These are phyloP conservation scores for Ustilago bromivora DNA, from an alignment of 1,284 basidiomycete genomes.

Conservation along the genomic window DNA sequence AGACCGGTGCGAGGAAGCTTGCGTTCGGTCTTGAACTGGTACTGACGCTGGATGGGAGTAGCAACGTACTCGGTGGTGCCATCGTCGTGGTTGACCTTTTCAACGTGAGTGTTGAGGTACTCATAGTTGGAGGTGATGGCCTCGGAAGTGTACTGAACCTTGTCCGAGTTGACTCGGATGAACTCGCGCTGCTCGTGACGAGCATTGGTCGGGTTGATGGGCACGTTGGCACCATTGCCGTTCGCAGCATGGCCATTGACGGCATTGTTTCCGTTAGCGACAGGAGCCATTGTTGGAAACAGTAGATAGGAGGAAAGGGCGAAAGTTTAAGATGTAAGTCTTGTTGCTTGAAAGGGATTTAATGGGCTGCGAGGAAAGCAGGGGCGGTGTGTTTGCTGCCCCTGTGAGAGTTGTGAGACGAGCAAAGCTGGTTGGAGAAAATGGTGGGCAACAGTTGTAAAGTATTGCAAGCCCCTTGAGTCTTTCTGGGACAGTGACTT, in stretches of 20 bases:
- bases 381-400: slow-evolving; percentile 67
- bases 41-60: slow-evolving; percentile 63
- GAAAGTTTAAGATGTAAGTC: slow-evolving; percentile 24
- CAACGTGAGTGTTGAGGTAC: slow-evolving; percentile 68
- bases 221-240: slow-evolving; percentile 42
- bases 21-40: slow-evolving; percentile 90
- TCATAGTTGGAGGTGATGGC: slow-evolving; percentile 65
- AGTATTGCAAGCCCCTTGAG: slow-evolving; percentile 46
- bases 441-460: slow-evolving; percentile 58
- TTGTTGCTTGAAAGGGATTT: slow-evolving; percentile 23
- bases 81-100: slow-evolving; percentile 58
- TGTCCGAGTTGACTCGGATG: slow-evolving; percentile 67
- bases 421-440: slow-evolving; percentile 69
- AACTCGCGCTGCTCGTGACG: slow-evolving; percentile 66
- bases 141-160: slow-evolving; percentile 64
- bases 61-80: slow-evolving; percentile 66
- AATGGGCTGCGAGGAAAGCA: slow-evolving; percentile 59
- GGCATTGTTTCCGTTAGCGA: slow-evolving; percentile 53
- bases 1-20: slow-evolving; percentile 92
- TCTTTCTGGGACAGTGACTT: slow-evolving; percentile 42
- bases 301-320: slow-evolving; percentile 7
- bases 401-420: slow-evolving; percentile 66
- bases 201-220: slow-evolving; percentile 67
- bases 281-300: slow-evolving; percentile 60
- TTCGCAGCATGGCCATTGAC: slow-evolving; percentile 34